phyloP scores from a whole-genome alignment of 768 basidiomycete genomes.

The Leucocoprinus sp. region DNA sequence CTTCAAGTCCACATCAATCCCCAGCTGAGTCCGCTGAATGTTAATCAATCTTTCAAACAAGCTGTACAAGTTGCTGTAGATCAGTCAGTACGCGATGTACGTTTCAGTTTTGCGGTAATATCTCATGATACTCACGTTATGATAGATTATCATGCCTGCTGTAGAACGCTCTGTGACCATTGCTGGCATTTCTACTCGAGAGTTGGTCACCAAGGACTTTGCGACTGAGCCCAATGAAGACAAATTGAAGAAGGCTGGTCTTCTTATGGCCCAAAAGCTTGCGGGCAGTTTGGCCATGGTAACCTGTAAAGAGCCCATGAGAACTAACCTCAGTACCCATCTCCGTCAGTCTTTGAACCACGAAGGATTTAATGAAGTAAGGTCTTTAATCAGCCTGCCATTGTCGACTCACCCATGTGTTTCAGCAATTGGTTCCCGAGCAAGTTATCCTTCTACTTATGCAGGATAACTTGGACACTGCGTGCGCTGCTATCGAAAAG shows the following conservation, averaged over 20 bases:
- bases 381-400: slow-evolving; percentile 1
- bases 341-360: slow-evolving; percentile 77
- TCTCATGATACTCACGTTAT: background rate
- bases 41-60: slow-evolving; percentile 81
- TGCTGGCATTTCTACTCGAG: slow-evolving; percentile 93
- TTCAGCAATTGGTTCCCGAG: slow-evolving; percentile 67
- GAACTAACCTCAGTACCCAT: slow-evolving; percentile 85
- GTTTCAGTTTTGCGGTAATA: slow-evolving; percentile 11
- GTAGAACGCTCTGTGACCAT: slow-evolving; percentile 98
- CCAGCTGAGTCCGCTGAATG: slow-evolving; percentile 65
- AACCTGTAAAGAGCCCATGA: slow-evolving; percentile 95
- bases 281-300: slow-evolving; percentile 95
- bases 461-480: slow-evolving; percentile 87
- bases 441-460: slow-evolving; percentile 74
- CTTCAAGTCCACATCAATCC: slow-evolving; percentile 70
- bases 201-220: slow-evolving; percentile 93
- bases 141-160: slow-evolving; percentile 88
- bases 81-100: slow-evolving; percentile 88
- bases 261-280: slow-evolving; percentile 94
- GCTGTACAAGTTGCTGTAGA: slow-evolving; percentile 89
- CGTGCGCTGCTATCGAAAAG: slow-evolving; percentile 91
- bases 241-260: slow-evolving; percentile 84
- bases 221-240: slow-evolving; percentile 88
- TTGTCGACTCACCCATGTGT: slow-evolving; percentile 9
- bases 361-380: slow-evolving; percentile 83